phyloP scores from a whole-genome alignment of 2,329 filamentous ascomycete genomes.

The Arthrobotrys pseudoclavata region DNA sequence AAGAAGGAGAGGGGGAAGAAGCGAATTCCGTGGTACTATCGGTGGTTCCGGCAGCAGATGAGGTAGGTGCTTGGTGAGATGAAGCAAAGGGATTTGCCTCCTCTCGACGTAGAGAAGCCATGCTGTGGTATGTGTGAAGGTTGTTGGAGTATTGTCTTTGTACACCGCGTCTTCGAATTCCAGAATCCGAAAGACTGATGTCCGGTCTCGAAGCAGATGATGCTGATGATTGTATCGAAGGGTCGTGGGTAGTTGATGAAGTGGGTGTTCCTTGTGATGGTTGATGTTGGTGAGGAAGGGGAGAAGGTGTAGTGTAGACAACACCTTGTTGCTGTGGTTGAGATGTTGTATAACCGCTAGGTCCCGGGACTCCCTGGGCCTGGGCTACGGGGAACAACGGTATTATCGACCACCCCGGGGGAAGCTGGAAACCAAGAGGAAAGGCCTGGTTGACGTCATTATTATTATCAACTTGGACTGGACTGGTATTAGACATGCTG shows the following conservation, averaged over 20 bases:
- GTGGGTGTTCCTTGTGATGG: constrained; percentile 24
- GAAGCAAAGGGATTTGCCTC: constrained; percentile 53
- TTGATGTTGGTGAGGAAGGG: constrained; percentile 33
- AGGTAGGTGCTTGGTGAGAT: constrained; percentile 15
- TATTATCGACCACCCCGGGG: constrained; percentile 55
- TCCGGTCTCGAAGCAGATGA: constrained; percentile 1
- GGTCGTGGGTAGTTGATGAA: constrained; percentile 12
- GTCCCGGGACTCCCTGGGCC: constrained; percentile 26
- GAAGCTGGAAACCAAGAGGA: constrained; percentile 53
- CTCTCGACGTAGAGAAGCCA: constrained; percentile 53
- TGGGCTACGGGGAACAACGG: constrained; percentile 53
- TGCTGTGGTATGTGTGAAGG: constrained; percentile 56
- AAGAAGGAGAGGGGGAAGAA: constrained; percentile 1
- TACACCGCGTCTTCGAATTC: constrained; percentile 55
- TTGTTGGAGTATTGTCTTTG: constrained; percentile 56
- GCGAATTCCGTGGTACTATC: background rate
- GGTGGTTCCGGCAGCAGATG: background rate
- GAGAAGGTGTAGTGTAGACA: constrained; percentile 48
- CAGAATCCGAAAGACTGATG: constrained; percentile 55
- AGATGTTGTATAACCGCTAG: constrained; percentile 46
- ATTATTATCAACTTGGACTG: constrained; percentile 8
- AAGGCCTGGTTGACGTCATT: background rate
- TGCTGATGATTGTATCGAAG: background rate
- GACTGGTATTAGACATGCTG: background rate
- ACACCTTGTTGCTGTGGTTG: constrained; percentile 42